Percentiles rank a stretch among this genome's conserved stretches.
phyloP scores from a whole-genome alignment of 306 rosid genomes.

The Rosa chinensis region DNA sequence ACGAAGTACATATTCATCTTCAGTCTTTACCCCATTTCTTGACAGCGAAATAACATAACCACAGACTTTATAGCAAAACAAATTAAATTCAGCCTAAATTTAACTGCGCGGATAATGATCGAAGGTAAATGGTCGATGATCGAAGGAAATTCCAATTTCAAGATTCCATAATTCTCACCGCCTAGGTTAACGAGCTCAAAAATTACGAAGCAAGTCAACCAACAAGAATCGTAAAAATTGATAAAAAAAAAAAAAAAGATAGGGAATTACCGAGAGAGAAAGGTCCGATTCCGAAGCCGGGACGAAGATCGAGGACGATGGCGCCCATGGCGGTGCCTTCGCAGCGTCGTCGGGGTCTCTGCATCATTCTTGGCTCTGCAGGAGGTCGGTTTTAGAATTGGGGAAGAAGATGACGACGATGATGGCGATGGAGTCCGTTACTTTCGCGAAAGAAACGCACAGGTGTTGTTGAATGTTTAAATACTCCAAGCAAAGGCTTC shows the following conservation, averaged over 20 bases:
- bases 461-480: constrained; percentile 24
- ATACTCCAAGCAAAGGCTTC: constrained; percentile 10
- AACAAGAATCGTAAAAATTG: not conserved
- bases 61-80: not conserved
- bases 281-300: constrained; percentile 88
- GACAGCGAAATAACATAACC: not conserved
- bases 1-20: not conserved
- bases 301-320: constrained; percentile 91
- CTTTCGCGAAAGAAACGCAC: constrained; percentile 38
- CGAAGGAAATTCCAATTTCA: not conserved
- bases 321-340: constrained; percentile 99
- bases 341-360: constrained; percentile 87
- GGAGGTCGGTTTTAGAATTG: not conserved
- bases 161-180: not conserved
- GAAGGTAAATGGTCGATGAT: not conserved
- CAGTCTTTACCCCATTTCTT: not conserved
- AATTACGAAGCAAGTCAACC: not conserved
- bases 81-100: not conserved
- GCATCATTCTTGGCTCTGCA: constrained; percentile 45
- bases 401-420: constrained; percentile 3
- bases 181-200: not conserved
- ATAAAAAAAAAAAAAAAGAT: not conserved
- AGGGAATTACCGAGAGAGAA: constrained; percentile 66
- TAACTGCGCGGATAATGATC: not conserved
- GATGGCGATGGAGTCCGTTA: constrained; percentile 31